Evolutionary conservation across 164 flowering plant genomes (phyloP), one percentile per base, ranked within the genome.

Genomic region (Piper longum): DNA sequence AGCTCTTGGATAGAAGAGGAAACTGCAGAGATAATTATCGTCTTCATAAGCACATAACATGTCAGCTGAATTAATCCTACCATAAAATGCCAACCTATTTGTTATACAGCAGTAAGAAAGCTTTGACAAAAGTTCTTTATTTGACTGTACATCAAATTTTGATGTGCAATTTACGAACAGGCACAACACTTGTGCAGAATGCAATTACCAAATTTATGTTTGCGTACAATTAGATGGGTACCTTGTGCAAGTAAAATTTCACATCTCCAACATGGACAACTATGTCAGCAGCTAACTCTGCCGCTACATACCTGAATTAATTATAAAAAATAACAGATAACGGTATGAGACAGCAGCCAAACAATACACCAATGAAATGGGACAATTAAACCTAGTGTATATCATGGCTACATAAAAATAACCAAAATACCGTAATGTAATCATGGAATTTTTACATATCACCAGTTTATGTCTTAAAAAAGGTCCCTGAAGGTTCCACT

Each of bases 171-270:
- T 44, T 44, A 9, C 48, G 3, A 48, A 48, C 14, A 48, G 3
- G 12, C 52, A 5, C 14, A 48, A 48, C 52, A 48, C 8, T 44
- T 44, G 12, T 48, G 14, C 52, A 48, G 12, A 48, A 48, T 9
- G 52, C 52, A 9, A 48, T 48, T 14, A 48, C 2, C 52, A 9
- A 14, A 48, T 14, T 48, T 12, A 48, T 48, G 11, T 48, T 48
- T 48, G 52, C 52, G 3, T 5, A 48, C 52, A 12, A 9, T 39
- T 48, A 13, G 40, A 52, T 14, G 62, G 61, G n/a, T 80, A 92
- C 98, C 98, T 92, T 92, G 71, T 92, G 98, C 16, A 92, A 79
- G 75, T 81, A 77, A 70, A 92, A 92, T 74, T 86, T 89, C 61
- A 81, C 78, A 62, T 88, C 95, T 14, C 86, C 96, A 0, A 88